Evolutionary conservation across 2,329 filamentous ascomycete genomes (phyloP), one percentile per base, ranked within the genome.

Genomic region (Alternaria alternata): DNA sequence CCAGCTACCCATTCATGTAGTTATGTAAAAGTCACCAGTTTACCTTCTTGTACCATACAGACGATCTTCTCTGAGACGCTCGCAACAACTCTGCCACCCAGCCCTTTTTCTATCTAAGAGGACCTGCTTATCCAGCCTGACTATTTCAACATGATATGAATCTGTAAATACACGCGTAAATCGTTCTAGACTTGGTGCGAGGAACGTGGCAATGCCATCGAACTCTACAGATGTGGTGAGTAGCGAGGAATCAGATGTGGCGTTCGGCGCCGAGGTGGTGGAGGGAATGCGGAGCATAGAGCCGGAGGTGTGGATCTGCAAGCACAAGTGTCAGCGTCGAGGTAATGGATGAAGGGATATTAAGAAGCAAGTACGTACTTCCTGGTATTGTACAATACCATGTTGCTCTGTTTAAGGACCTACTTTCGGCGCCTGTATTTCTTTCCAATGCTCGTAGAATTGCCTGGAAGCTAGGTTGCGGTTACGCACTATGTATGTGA

Each of bases 361-460:
- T 16, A 18, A 14, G 16, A 12, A 18, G 8, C 9, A 7, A 26
- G 24, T 7, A 26, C 24, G 16, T 59, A 76, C 71, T 69, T 79
- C 77, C 11, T 75, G 71, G 60, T 78, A 79, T 11, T 69, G 71
- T 26, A 67, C 48, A 38, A 78, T 69, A 4, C 74, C 74, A 57
- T 78, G 71, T 62, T 77, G 75, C 59, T 72, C 57, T 11, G 72
- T 72, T 76, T 76, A 79, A 0, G 76, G 72, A 53, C 67, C 67
- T 14, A 78, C 74, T 32, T 78, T 74, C 4, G 70, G 69, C 4
- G 66, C 75, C 57, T 79, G 75, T 6, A 74, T 61, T 12, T 73
- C 64, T 53, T 75, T 71, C 76, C 76, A 79, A 63, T 77, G 75
- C 46, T 72, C 58, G 69, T 77, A 77, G 65, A 79, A 78, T 49